Conservation (phyloP, 2,329 filamentous ascomycete species). For the Lachnellula suecica region DNA sequence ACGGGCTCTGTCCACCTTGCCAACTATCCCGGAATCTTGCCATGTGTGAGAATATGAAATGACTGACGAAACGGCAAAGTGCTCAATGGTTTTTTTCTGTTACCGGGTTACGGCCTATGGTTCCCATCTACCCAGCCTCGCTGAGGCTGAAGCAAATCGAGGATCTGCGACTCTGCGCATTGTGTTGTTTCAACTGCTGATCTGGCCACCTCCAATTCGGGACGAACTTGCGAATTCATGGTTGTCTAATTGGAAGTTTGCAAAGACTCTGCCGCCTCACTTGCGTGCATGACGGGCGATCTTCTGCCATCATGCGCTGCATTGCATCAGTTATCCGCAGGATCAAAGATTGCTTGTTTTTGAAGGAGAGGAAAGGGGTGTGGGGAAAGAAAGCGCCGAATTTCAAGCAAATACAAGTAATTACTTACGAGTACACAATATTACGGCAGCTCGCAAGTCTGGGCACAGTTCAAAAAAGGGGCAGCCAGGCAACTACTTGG, state of each 20-base stretch:
- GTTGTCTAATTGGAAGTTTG: too few relatives aligned
- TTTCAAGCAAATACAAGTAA: too few relatives aligned
- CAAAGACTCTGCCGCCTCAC: neutral
- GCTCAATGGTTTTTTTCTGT: too few relatives aligned
- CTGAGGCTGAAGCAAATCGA: conserved; percentile 16
- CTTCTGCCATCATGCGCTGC: neutral
- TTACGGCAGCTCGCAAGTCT: too few relatives aligned
- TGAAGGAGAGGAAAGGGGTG: neutral
- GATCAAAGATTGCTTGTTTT: neutral
- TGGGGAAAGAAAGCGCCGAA: too few relatives aligned
- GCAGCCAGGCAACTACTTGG: neutral
- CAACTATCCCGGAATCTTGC: too few relatives aligned
- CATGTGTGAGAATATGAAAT: too few relatives aligned
- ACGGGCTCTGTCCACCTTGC: too few relatives aligned
- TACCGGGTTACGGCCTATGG: too few relatives aligned
- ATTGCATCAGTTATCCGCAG: neutral
- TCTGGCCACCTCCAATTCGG: conserved; percentile 15
- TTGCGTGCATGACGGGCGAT: neutral
- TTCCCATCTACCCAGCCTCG: conserved; percentile 8
- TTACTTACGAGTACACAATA: too few relatives aligned
- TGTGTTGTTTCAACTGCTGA: conserved; percentile 17
- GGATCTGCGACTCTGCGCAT: conserved; percentile 5
- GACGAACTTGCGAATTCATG: conserved; percentile 27
- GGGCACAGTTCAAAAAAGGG: neutral
- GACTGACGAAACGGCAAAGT: too few relatives aligned